These are phyloP conservation scores for Globisporangium abappressorium DNA, from an alignment of 352 stramenopile genomes.

Conservation along the genomic window DNA sequence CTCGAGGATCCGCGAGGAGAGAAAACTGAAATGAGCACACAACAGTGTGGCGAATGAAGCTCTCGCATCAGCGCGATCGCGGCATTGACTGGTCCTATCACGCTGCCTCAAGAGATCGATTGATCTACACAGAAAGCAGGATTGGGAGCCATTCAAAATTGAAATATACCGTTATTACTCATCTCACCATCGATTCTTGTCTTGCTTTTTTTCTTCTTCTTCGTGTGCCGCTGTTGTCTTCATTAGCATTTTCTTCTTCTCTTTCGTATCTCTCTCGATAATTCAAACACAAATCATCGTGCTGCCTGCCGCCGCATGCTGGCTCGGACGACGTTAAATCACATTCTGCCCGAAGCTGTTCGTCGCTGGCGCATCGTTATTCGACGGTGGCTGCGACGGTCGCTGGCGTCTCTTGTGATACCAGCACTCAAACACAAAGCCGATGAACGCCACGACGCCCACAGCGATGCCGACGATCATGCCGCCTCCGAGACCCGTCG, in stretches of 20 bases:
- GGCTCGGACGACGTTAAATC: not conserved
- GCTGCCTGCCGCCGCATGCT: no score
- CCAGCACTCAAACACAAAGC: conserved; percentile 70
- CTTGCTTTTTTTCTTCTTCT: not conserved
- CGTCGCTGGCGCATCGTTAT: conserved; percentile 4
- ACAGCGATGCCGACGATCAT: conserved; percentile 70
- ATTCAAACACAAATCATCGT: not conserved
- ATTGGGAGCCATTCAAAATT: not conserved
- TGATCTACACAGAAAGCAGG: not conserved
- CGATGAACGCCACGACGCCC: conserved; percentile 51
- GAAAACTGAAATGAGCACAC: conserved; percentile 22
- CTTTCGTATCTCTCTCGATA: not conserved
- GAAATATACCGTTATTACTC: not conserved
- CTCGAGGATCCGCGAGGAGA: conserved; percentile 53
- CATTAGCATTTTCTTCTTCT: not conserved
- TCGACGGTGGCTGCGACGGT: conserved; percentile 7
- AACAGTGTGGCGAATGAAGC: not conserved
- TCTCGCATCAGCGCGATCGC: not conserved
- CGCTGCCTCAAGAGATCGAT: not conserved
- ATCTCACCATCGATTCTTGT: not conserved
- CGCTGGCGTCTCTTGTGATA: conserved; percentile 68
- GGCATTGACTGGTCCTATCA: not conserved
- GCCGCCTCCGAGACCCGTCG: conserved; percentile 62
- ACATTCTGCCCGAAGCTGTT: conserved; percentile 6
- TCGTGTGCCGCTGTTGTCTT: not conserved